A percentile compares a stretch with the other conserved stretches of the same genome.
Conservation (phyloP, 352 stramenopile species). For the Chloridella minuta region DNA sequence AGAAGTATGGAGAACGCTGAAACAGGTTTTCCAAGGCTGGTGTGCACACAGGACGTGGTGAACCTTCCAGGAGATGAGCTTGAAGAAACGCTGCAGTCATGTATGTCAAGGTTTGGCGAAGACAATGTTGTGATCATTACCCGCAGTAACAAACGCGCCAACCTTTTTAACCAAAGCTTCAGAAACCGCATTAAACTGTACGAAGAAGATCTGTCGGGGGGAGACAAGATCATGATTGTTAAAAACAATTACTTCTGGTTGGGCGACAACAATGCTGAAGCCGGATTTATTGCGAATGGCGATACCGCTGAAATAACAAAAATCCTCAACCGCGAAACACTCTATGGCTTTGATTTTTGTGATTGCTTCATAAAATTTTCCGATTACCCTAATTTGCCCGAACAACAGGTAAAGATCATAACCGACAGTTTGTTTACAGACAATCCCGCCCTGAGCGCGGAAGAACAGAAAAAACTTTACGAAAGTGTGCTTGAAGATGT, state of each 20-base stretch:
- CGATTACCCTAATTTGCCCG: background rate
- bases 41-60: background rate
- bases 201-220: background rate
- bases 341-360: background rate
- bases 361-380: background rate
- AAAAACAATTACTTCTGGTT: slow-evolving; percentile 4
- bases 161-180: background rate
- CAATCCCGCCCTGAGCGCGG: background rate
- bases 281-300: background rate
- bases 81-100: background rate
- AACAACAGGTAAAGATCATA: background rate
- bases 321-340: background rate
- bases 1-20: background rate
- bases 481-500: background rate
- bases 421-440: background rate
- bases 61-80: background rate
- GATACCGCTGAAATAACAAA: background rate
- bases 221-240: background rate
- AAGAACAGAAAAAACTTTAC: background rate
- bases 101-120: background rate
- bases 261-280: background rate
- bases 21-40: background rate
- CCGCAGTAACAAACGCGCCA: background rate
- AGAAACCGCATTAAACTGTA: background rate
- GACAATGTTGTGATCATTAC: background rate